Evolutionary conservation across 2,329 filamentous ascomycete species (phyloP).

Genomic region (Colletotrichum destructivum): DNA sequence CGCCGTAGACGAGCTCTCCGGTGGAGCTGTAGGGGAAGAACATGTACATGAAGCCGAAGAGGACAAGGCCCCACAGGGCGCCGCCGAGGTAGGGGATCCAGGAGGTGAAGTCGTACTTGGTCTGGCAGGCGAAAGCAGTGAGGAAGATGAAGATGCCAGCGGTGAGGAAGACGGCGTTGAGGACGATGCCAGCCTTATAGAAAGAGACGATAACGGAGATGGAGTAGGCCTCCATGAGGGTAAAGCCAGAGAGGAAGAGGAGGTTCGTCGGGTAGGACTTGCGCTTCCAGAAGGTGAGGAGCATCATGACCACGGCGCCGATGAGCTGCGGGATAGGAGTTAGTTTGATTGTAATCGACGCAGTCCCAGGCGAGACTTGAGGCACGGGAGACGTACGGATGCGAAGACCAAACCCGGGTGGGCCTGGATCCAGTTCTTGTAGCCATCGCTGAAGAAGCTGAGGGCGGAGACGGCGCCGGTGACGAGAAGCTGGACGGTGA

Average conservation of each 20-base stretch:
- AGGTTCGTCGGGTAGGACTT: slow-evolving; percentile 96
- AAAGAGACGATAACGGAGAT: slow-evolving; percentile 94
- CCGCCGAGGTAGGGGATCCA: slow-evolving; percentile 98
- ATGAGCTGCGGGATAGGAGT: slow-evolving; percentile 69
- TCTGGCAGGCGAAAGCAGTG: slow-evolving; percentile 93
- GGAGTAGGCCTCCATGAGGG: slow-evolving; percentile 91
- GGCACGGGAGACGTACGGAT: slow-evolving; percentile 69
- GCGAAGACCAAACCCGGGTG: slow-evolving; percentile 89
- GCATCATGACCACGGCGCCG: slow-evolving; percentile 86
- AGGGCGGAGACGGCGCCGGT: slow-evolving; percentile 86
- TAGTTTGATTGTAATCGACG: slow-evolving; percentile 42
- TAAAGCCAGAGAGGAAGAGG: slow-evolving; percentile 92
- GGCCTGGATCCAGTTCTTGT: slow-evolving; percentile 89
- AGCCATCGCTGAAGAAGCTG: slow-evolving; percentile 86
- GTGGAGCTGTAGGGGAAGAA: slow-evolving; percentile 91
- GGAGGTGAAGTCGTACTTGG: slow-evolving; percentile 96
- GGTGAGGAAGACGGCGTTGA: slow-evolving; percentile 92
- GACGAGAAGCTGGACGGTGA: slow-evolving; percentile 92
- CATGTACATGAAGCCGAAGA: slow-evolving; percentile 92
- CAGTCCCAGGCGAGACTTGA: not conserved
- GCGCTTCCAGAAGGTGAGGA: slow-evolving; percentile 94
- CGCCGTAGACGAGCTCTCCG: slow-evolving; percentile 88
- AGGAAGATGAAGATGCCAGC: slow-evolving; percentile 85
- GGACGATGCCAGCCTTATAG: slow-evolving; percentile 86
- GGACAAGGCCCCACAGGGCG: slow-evolving; percentile 87